Evolutionary conservation across 2,329 filamentous ascomycete genomes (phyloP).

Genomic region (Cordyceps farinosa): DNA sequence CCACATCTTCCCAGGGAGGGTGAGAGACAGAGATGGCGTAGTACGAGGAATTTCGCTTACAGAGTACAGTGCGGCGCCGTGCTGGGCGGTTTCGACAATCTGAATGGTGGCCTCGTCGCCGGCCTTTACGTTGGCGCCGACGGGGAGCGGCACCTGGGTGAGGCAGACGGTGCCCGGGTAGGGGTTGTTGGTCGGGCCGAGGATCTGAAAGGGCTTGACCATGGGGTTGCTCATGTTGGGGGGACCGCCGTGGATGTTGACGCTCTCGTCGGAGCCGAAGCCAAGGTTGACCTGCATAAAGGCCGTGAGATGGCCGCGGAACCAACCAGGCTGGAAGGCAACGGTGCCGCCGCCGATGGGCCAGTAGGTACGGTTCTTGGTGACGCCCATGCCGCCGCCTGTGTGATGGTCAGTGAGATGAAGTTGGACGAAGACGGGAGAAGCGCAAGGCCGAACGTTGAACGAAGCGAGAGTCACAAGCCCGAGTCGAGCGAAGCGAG

Average conservation of each 20-base stretch:
- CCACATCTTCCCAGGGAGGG: background rate
- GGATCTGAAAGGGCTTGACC: conserved; percentile 75
- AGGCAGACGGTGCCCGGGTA: conserved; percentile 88
- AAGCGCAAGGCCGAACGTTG: background rate
- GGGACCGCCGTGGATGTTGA: conserved; percentile 52
- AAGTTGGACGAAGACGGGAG: background rate
- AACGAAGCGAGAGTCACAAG: background rate
- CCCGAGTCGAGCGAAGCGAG: conserved; percentile 1
- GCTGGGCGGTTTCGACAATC: conserved; percentile 75
- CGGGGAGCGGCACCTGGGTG: conserved; percentile 81
- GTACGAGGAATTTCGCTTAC: conserved; percentile 44
- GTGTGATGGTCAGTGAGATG: conserved; percentile 1
- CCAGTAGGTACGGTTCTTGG: conserved; percentile 87
- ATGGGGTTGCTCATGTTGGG: conserved; percentile 84
- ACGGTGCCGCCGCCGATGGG: conserved; percentile 83
- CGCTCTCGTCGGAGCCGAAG: conserved; percentile 65
- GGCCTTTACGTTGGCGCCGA: conserved; percentile 63
- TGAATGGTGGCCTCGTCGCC: conserved; percentile 94
- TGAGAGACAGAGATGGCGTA: background rate
- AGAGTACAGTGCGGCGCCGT: conserved; percentile 79
- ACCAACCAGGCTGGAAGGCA: conserved; percentile 92
- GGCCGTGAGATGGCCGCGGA: conserved; percentile 78
- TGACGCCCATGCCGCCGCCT: conserved; percentile 81
- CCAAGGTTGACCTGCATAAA: conserved; percentile 91
- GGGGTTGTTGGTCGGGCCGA: conserved; percentile 75